Evolutionary conservation across 768 basidiomycete species (phyloP), one percentile per base, ranked within the genome.

Genomic region (Gloeopeniophorella convolvens): DNA sequence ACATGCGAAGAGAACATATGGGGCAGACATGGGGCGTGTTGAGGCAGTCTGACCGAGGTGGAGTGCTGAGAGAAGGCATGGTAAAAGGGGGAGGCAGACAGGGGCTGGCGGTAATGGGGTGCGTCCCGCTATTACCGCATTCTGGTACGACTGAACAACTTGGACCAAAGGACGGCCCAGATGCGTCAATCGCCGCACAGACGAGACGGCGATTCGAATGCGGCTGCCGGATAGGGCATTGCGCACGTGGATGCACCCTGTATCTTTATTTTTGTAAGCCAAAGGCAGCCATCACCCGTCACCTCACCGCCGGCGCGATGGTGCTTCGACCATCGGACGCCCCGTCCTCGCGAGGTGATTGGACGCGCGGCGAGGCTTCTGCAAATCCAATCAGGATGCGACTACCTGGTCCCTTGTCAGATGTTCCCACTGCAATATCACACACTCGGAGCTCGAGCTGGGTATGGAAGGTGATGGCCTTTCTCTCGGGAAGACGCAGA

Each of bases 1-100:
- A 58, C 75, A 88, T 62, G 81, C 86, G 42, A 70, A 65, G 45
- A 65, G 70, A 48, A 68, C 63, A 16, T 66, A 58, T 47, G 56
- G 30, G 18, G 46, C 46, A 13, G 41, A 27, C 13, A 26, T 47
- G 47, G 42, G 24, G 40, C 16, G 32, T 39, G 42, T 47, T 47
- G 42, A 33, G 26, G 37, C 2, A 13, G 9, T 33, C 21, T 51
- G 24, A 51, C 36, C 26, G 43, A 36, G n/a, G n/a, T n/a, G n/a
- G n/a, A n/a, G n/a, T n/a, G n/a, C n/a, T n/a, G n/a, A n/a, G n/a
- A n/a, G n/a, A n/a, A n/a, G n/a, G n/a, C n/a, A n/a, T n/a, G n/a
- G n/a, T n/a, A n/a, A n/a, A n/a, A n/a, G n/a, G n/a, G n/a, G n/a
- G n/a, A n/a, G n/a, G n/a, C n/a, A n/a, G n/a, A n/a, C n/a, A n/a